These are phyloP conservation scores for Petasospora rhodanensis DNA, from an alignment of 1,139 yeast species.

Conservation along the genomic window DNA sequence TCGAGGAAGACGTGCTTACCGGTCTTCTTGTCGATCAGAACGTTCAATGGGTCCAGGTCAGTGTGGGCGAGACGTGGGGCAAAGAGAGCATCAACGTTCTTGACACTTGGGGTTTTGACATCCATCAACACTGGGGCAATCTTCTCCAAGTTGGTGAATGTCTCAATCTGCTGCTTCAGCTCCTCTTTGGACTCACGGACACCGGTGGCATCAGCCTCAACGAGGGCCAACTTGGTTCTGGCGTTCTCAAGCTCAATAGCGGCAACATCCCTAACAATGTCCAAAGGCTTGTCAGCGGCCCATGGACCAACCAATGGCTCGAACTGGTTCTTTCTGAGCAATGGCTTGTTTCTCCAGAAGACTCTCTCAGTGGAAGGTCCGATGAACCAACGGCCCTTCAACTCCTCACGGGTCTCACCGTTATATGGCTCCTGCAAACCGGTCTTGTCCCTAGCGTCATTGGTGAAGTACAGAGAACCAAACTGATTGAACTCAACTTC, in stretches of 20 bases:
- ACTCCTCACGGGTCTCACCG: slow-evolving; percentile 51
- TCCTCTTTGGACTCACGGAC: slow-evolving; percentile 38
- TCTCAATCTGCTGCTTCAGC: slow-evolving; percentile 45
- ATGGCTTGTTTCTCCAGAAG: slow-evolving; percentile 64
- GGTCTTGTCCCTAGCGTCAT: slow-evolving; percentile 42
- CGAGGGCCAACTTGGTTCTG: slow-evolving; percentile 47
- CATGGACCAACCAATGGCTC: slow-evolving; percentile 70
- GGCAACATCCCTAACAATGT: slow-evolving; percentile 61
- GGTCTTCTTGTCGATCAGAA: slow-evolving; percentile 40
- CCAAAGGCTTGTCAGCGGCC: slow-evolving; percentile 51
- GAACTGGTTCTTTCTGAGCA: slow-evolving; percentile 41
- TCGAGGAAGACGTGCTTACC: slow-evolving; percentile 58
- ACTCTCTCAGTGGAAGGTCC: slow-evolving; percentile 86
- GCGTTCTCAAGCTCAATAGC: slow-evolving; percentile 62
- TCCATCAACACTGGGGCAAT: slow-evolving; percentile 56
- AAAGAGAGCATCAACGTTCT: slow-evolving; percentile 56
- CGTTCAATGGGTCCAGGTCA: slow-evolving; percentile 89
- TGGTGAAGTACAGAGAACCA: slow-evolving; percentile 76
- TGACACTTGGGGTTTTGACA: slow-evolving; percentile 44
- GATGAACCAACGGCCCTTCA: slow-evolving; percentile 74
- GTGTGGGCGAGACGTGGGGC: slow-evolving; percentile 75
- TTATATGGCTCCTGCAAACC: slow-evolving; percentile 49
- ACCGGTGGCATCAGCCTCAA: slow-evolving; percentile 49
- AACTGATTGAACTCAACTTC: slow-evolving; percentile 57
- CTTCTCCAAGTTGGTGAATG: slow-evolving; percentile 55